Evolutionary conservation across 257 asterid genomes (phyloP).

Genomic region (Gentiana macrophylla): DNA sequence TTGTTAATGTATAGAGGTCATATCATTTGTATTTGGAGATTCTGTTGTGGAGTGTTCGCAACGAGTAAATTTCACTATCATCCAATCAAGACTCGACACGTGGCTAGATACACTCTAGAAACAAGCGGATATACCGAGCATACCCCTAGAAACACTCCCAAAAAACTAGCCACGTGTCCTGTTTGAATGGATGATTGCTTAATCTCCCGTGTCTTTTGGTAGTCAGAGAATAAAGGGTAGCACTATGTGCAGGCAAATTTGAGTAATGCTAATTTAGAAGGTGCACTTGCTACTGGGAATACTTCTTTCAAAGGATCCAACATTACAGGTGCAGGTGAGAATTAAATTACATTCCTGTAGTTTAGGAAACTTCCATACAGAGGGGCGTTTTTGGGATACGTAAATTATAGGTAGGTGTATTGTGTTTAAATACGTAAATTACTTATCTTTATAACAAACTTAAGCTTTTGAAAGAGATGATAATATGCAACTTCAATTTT

Average conservation of each 20-base stretch:
- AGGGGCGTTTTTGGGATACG: too few species aligned
- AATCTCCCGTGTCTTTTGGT: too few species aligned
- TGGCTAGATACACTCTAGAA: too few species aligned
- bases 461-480: neutral
- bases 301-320: constrained; percentile 79
- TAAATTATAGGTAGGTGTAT: too few species aligned
- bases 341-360: too few species aligned
- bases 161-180: neutral
- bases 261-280: constrained; percentile 90
- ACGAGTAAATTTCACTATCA: neutral
- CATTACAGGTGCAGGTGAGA: constrained; percentile 83
- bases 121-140: neutral
- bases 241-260: constrained; percentile 51
- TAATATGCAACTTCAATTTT: neutral
- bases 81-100: too few species aligned
- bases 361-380: too few species aligned
- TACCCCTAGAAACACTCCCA: too few species aligned
- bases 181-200: too few species aligned
- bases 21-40: neutral
- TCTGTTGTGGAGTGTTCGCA: neutral
- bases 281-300: constrained; percentile 89
- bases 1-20: too few species aligned
- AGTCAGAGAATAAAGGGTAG: too few species aligned
- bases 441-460: neutral
- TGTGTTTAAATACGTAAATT: too few species aligned